Percentiles rank a stretch among this genome's conserved stretches.
phyloP scores from a whole-genome alignment of 352 stramenopile species.

The Pythium dissotocum region DNA sequence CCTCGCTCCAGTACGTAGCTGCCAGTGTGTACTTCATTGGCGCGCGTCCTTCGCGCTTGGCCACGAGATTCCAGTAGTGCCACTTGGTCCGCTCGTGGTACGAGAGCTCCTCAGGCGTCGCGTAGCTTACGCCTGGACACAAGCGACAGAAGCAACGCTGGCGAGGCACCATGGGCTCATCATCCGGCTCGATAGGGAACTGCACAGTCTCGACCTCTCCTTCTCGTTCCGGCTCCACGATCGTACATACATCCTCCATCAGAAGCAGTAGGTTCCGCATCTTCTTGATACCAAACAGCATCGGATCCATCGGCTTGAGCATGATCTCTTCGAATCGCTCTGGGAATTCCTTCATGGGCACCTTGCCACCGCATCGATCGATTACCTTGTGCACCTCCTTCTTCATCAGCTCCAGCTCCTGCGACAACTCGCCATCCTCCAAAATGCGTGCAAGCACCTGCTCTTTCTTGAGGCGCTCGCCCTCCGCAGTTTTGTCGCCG shows the following conservation, averaged over 20 bases:
- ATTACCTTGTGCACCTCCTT: constrained; percentile 78
- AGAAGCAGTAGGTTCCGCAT: constrained; percentile 59
- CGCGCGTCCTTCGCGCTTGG: constrained; percentile 38
- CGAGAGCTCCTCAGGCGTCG: constrained; percentile 50
- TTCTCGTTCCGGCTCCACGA: constrained; percentile 49
- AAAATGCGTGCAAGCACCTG: constrained; percentile 50
- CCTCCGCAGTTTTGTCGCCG: constrained; percentile 4
- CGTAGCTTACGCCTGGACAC: constrained; percentile 69
- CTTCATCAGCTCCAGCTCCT: constrained; percentile 63
- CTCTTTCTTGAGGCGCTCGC: constrained; percentile 44
- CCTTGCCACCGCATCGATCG: constrained; percentile 49
- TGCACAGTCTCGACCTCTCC: constrained; percentile 66
- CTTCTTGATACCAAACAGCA: constrained; percentile 74
- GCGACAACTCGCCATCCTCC: constrained; percentile 38
- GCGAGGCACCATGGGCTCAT: constrained; percentile 44
- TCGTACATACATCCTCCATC: constrained; percentile 53
- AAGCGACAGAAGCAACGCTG: constrained; percentile 55
- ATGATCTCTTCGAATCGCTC: constrained; percentile 58
- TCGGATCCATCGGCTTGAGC: constrained; percentile 63
- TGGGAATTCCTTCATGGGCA: constrained; percentile 55
- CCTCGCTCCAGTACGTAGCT: constrained; percentile 73
- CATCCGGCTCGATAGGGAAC: constrained; percentile 44
- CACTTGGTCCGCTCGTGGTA: constrained; percentile 78
- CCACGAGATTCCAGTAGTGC: constrained; percentile 69
- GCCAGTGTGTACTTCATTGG: constrained; percentile 56